Conservation (phyloP, 805 yeast genomes). For the Clavispora vitiphila region DNA sequence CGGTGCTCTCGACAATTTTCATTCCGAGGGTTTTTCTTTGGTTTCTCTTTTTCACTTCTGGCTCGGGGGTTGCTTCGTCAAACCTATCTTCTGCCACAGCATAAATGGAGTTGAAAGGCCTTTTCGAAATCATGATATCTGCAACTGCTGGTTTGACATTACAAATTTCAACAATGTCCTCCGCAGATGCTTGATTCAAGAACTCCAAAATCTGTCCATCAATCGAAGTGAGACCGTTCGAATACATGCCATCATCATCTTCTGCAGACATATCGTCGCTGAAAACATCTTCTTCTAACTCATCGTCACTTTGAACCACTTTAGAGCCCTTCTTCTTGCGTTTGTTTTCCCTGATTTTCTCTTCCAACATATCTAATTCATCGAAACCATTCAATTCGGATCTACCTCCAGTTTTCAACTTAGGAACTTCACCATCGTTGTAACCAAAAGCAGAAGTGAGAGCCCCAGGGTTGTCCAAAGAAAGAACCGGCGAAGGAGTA, state of each 20-base stretch:
- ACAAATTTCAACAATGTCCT: constrained; percentile 78
- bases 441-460: constrained; percentile 4
- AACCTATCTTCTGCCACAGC: constrained; percentile 58
- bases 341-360: constrained; percentile 31
- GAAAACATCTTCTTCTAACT: constrained; percentile 37
- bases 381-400: constrained; percentile 20
- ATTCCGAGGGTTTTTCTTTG: constrained; percentile 60
- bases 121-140: constrained; percentile 49
- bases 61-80: constrained; percentile 17
- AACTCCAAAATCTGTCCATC: constrained; percentile 69
- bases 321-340: constrained; percentile 16
- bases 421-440: constrained; percentile 6
- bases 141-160: constrained; percentile 67
- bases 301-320: constrained; percentile 35
- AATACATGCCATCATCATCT: constrained; percentile 30
- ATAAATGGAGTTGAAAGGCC: constrained; percentile 66
- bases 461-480: constrained; percentile 1
- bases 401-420: constrained; percentile 3
- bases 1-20: constrained; percentile 65
- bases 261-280: constrained; percentile 50
- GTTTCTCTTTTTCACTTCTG: constrained; percentile 29
- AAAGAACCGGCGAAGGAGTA: not conserved
- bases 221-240: constrained; percentile 41
- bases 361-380: constrained; percentile 37
- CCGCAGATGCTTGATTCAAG: constrained; percentile 68